Conservation (phyloP, 306 rosid genomes). For the Spatholobus suberectus region DNA sequence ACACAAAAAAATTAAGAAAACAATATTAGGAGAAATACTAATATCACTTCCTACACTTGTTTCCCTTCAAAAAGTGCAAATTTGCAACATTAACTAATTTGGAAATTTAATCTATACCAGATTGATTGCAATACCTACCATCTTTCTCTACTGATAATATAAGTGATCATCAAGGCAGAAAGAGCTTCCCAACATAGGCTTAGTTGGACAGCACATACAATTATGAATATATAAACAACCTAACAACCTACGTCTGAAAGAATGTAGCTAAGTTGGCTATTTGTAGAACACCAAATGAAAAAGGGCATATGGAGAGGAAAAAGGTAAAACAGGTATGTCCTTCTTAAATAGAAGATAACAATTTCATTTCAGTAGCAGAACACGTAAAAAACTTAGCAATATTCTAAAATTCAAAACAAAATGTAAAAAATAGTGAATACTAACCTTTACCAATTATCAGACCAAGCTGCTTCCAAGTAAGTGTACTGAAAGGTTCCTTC, state of each 20-base stretch:
- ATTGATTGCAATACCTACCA: neutral
- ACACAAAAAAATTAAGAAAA: neutral
- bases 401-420: conserved; percentile 21
- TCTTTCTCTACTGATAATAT: neutral
- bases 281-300: conserved; percentile 14
- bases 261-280: neutral
- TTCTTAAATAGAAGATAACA: neutral
- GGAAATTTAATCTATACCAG: neutral
- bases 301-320: neutral
- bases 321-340: neutral
- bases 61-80: neutral
- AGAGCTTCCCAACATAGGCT: neutral
- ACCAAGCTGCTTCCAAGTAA: conserved; percentile 83
- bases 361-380: neutral
- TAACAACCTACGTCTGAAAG: neutral
- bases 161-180: neutral
- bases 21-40: neutral
- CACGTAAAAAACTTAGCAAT: conserved; percentile 14
- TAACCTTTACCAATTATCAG: conserved; percentile 90
- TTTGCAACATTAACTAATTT: neutral
- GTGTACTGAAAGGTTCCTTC: conserved; percentile 66
- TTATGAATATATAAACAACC: conserved; percentile 1
- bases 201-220: conserved; percentile 9
- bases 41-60: neutral
- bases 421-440: conserved; percentile 34